Evolutionary conservation across 306 rosid genomes (phyloP).

Genomic region (Benincasa hispida): DNA sequence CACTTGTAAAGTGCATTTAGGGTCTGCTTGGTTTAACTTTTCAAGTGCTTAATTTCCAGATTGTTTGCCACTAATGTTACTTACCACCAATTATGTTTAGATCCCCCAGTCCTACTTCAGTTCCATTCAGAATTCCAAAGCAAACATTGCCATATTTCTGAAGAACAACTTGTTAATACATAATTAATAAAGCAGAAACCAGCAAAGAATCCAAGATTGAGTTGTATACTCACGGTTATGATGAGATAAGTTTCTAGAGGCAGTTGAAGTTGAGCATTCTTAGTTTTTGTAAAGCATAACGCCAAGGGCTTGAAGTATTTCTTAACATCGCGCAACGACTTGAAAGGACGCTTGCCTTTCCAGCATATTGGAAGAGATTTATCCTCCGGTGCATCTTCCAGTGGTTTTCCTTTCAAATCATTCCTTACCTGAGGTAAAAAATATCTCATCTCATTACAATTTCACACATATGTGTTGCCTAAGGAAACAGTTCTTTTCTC

Average conservation of each 20-base stretch:
- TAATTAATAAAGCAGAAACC: neutral
- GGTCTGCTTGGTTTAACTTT: too few species aligned
- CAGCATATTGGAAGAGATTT: constrained; percentile 53
- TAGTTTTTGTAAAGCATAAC: constrained; percentile 31
- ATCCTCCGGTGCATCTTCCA: constrained; percentile 31
- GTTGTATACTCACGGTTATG: constrained; percentile 31
- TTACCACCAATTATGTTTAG: constrained; percentile 63
- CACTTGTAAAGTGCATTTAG: neutral
- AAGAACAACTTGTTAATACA: constrained; percentile 10
- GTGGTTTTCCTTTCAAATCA: constrained; percentile 44
- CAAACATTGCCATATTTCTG: constrained; percentile 56
- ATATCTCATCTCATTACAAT: neutral
- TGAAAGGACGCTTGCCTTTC: constrained; percentile 57
- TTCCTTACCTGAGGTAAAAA: constrained; percentile 30
- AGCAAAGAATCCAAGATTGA: neutral
- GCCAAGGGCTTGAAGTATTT: constrained; percentile 41
- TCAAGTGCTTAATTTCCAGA: too few species aligned
- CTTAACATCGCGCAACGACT: constrained; percentile 29
- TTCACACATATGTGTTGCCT: neutral
- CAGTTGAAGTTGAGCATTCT: constrained; percentile 30
- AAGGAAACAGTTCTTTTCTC: constrained; percentile 5
- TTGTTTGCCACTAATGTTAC: neutral
- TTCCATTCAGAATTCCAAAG: constrained; percentile 67
- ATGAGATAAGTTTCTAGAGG: constrained; percentile 57
- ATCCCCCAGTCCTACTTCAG: constrained; percentile 32